Base-by-base conservation (phyloP, 495 filamentous ascomycete species). In the Lasiosphaeriaceae sp. region DNA sequence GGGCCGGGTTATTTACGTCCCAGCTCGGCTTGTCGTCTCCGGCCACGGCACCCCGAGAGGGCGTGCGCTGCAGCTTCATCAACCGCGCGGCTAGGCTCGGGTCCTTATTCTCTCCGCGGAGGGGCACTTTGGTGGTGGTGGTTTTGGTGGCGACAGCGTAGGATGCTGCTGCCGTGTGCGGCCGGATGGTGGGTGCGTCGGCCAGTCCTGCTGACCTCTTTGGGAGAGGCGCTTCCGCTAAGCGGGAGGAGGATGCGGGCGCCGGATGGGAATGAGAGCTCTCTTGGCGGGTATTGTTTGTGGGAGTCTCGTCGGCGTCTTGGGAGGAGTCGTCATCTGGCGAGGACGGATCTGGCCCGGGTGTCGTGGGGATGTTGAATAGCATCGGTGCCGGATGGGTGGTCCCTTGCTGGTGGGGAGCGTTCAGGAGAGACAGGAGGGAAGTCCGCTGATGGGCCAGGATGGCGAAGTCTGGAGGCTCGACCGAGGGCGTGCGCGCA, bases 341-440 rank as follows among this genome's bases (percentile, higher is more conserved):
- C 16, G 55, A 47, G 17, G 19, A n/a, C 19, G 59, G 57, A 8
- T 54, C 60, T 22, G 61, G 64, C 1, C 60, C 68, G 0, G 67
- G 60, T 5, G 65, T 69, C 19, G 66, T 75, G 39, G 74, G 74
- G 47, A 76, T 70, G 43, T 69, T 67, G 50, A 74, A 68, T 2
- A 56, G 45, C 2, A 52, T 41, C 45, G 56, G 51, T 3, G 12
- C 65, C 60, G 22, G 52, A 54, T 1, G 67, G 26, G 26, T 31
- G 26, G 26, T 31, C 9, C 26, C 68, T 45, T 67, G 62, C 45
- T 73, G 58, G 58, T 72, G 71, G 0, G 78, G 76, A 0, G 75
- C 77, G 52, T 80, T 74, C 55, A 83, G 76, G n/a, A 83, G 77
- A 0, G 80, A 83, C 17, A 80, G 66, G 3, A 83, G 71, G 3